A percentile compares a stretch with the other conserved stretches of the same genome.
Evolutionary conservation across 1,284 basidiomycete species (phyloP).

Genomic region (Vanrija sp.): DNA sequence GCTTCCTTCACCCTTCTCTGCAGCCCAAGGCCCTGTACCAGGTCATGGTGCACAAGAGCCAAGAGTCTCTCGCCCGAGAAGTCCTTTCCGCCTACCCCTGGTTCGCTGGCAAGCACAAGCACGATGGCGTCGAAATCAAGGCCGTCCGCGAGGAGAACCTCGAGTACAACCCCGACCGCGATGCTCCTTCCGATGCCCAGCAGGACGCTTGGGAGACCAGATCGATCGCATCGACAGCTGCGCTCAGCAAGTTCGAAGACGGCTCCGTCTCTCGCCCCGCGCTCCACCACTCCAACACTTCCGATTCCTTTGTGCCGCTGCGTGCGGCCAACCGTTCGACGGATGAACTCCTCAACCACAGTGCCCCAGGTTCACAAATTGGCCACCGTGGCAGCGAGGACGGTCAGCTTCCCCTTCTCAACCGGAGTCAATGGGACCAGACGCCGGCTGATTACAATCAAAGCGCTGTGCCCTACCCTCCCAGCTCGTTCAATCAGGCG

Average conservation of each 20-base stretch:
- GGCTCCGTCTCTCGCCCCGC: background rate
- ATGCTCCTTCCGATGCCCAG: slow-evolving; percentile 26
- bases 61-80: slow-evolving; percentile 43
- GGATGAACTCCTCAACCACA: slow-evolving; percentile 28
- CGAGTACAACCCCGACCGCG: slow-evolving; percentile 45
- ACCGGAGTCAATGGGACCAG: slow-evolving; percentile 3
- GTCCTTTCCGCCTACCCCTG: slow-evolving; percentile 46
- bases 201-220: slow-evolving; percentile 39
- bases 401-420: background rate
- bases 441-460: slow-evolving; percentile 16
- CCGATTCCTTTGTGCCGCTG: background rate
- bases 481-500: background rate
- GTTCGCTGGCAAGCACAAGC: slow-evolving; percentile 40
- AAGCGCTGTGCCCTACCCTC: slow-evolving; percentile 8
- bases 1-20: slow-evolving; percentile 54
- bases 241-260: slow-evolving; percentile 3
- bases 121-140: slow-evolving; percentile 41
- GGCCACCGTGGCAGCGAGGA: slow-evolving; percentile 3
- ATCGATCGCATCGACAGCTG: slow-evolving; percentile 36
- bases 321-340: slow-evolving; percentile 30
- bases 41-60: slow-evolving; percentile 50
- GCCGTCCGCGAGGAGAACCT: slow-evolving; percentile 49
- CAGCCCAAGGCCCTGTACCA: slow-evolving; percentile 47
- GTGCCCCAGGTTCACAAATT: no score
- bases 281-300: background rate